Conservation (phyloP, 805 yeast genomes). For the Ogataea trehaloabstinens region DNA sequence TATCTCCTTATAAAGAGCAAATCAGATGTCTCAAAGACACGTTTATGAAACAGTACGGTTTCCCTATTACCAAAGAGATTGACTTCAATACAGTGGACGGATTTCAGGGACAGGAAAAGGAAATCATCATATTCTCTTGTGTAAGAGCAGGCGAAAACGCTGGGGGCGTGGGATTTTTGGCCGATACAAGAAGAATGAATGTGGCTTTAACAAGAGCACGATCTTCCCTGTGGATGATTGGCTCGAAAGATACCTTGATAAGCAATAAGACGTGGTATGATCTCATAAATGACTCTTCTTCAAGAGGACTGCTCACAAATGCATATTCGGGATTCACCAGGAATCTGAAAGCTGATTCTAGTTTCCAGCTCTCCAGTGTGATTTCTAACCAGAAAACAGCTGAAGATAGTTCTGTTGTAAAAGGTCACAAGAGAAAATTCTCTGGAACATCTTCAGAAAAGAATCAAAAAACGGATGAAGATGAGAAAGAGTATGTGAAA, state of each 20-base stretch:
- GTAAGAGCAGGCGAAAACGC: constrained; percentile 78
- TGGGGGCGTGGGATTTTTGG: constrained; percentile 78
- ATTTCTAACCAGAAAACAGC: not conserved
- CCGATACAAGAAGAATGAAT: constrained; percentile 92
- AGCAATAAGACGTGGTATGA: constrained; percentile 72
- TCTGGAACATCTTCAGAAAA: not conserved
- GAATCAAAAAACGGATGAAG: constrained; percentile 1
- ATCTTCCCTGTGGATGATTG: constrained; percentile 89
- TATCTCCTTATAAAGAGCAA: constrained; percentile 95
- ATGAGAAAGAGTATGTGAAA: no score
- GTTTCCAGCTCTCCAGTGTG: no score
- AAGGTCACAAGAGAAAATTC: not conserved
- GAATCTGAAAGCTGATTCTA: not conserved
- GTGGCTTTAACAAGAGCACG: constrained; percentile 95
- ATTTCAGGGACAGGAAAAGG: constrained; percentile 97
- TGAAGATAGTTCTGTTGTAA: not conserved
- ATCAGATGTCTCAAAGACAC: constrained; percentile 53
- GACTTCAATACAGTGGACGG: constrained; percentile 97
- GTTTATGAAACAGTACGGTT: constrained; percentile 64
- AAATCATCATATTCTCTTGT: constrained; percentile 89
- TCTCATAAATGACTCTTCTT: constrained; percentile 62
- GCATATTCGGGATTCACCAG: constrained; percentile 29
- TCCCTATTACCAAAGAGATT: constrained; percentile 56
- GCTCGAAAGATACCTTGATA: constrained; percentile 64
- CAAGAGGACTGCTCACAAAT: constrained; percentile 35